phyloP scores from a whole-genome alignment of 805 yeast genomes.

The Lachancea sp. region DNA sequence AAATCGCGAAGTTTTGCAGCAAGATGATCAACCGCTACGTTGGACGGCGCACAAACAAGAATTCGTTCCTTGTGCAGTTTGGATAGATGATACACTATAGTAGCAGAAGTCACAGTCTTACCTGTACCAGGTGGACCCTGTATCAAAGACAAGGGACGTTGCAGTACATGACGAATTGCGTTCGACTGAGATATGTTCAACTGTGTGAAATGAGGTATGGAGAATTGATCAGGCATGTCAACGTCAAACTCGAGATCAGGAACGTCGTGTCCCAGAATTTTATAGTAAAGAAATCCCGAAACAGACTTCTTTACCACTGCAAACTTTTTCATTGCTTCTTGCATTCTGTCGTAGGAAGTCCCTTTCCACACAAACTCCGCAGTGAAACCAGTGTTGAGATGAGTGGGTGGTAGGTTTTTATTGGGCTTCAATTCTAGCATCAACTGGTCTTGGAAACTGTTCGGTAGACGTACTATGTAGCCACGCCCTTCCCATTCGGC shows the following conservation, averaged over 20 bases:
- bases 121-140: conserved; percentile 99
- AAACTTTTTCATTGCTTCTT: conserved; percentile 61
- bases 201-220: conserved; percentile 60
- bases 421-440: conserved; percentile 57
- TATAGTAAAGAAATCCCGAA: conserved; percentile 68
- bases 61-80: conserved; percentile 56
- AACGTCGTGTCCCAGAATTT: conserved; percentile 73
- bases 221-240: conserved; percentile 52
- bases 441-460: conserved; percentile 56
- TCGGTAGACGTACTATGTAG: conserved; percentile 64
- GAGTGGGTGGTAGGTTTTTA: conserved; percentile 43
- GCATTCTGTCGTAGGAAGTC: conserved; percentile 77
- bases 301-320: conserved; percentile 66
- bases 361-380: conserved; percentile 91
- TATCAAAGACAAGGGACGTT: conserved; percentile 68
- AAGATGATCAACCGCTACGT: conserved; percentile 89
- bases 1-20: conserved; percentile 63
- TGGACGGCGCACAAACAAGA: conserved; percentile 91
- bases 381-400: conserved; percentile 59
- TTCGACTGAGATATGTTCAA: conserved; percentile 72
- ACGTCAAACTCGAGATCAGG: conserved; percentile 55
- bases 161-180: conserved; percentile 66
- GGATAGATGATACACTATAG: conserved; percentile 71
- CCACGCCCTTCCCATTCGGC: conserved; percentile 72
- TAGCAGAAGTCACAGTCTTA: conserved; percentile 88